Evolutionary conservation across 345 rosid genomes (phyloP).

Genomic region (Psidium friedrichsthalianum): DNA sequence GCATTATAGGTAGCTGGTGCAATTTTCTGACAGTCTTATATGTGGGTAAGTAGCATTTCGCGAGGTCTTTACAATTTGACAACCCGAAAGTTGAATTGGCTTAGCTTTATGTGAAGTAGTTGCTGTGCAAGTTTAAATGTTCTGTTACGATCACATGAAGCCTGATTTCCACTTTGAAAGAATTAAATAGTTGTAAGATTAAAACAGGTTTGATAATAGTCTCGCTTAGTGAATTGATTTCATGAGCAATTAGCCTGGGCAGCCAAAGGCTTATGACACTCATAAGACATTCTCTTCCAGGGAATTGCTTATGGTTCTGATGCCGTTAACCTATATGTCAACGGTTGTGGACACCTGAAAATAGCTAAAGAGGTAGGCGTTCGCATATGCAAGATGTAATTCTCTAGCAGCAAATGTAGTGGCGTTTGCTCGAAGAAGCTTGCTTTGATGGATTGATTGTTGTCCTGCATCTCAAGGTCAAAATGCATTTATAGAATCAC

Average conservation of each 20-base stretch:
- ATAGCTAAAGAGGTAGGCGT: not conserved
- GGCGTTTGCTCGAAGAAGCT: not conserved
- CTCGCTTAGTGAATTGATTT: not conserved
- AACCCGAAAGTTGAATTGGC: not conserved
- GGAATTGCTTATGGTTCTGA: not conserved
- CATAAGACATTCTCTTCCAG: not conserved
- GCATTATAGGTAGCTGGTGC: slow-evolving; percentile 87
- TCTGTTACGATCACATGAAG: not conserved
- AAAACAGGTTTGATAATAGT: not conserved
- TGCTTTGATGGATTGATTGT: not conserved
- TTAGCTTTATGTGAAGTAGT: not conserved
- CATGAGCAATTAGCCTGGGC: not conserved
- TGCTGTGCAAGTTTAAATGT: not conserved
- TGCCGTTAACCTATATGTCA: not conserved
- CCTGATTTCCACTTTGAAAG: not conserved
- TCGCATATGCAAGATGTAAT: not conserved
- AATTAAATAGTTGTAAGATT: not conserved
- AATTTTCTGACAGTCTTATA: slow-evolving; percentile 82
- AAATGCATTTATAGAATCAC: not conserved
- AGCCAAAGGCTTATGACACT: not conserved
- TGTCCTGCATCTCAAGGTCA: not conserved
- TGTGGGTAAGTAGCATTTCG: slow-evolving; percentile 37
- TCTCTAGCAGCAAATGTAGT: not conserved
- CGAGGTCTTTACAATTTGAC: not conserved
- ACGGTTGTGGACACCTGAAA: not conserved